Evolutionary conservation across 345 rosid genomes (phyloP).

Genomic region (Boechera stricta): DNA sequence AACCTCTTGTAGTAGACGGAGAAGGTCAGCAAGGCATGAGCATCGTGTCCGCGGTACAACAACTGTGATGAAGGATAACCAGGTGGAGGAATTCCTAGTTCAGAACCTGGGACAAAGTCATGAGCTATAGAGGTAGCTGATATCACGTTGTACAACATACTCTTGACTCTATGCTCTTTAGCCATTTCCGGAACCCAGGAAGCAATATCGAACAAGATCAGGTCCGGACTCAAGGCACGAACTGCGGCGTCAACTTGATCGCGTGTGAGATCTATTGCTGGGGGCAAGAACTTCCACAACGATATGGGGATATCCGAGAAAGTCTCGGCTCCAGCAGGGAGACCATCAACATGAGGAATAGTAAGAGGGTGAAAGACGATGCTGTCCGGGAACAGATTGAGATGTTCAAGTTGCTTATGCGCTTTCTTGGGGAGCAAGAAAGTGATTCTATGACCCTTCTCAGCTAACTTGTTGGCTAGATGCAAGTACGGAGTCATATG

Average conservation of each 20-base stretch:
- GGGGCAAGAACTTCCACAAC: neutral
- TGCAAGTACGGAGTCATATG: slow-evolving; percentile 53
- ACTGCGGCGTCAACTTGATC: slow-evolving; percentile 29
- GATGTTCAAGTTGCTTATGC: slow-evolving; percentile 34
- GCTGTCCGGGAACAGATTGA: slow-evolving; percentile 47
- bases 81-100: slow-evolving; percentile 13
- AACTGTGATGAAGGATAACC: slow-evolving; percentile 31
- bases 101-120: slow-evolving; percentile 3
- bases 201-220: slow-evolving; percentile 36
- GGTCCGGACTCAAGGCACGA: slow-evolving; percentile 14
- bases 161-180: neutral
- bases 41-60: slow-evolving; percentile 8
- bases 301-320: slow-evolving; percentile 19
- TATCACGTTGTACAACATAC: neutral
- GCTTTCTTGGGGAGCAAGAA: slow-evolving; percentile 48
- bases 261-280: slow-evolving; percentile 3
- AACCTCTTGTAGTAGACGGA: slow-evolving; percentile 19
- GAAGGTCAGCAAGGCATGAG: neutral
- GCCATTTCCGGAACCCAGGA: slow-evolving; percentile 34
- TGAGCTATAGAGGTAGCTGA: neutral
- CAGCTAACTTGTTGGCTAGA: slow-evolving; percentile 52
- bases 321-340: slow-evolving; percentile 42
- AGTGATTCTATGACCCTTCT: slow-evolving; percentile 49
- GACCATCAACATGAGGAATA: slow-evolving; percentile 35
- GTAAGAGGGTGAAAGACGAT: slow-evolving; percentile 44